Conservation (phyloP, 192 early-diverging fungal species). For the Coemansia sp. region DNA sequence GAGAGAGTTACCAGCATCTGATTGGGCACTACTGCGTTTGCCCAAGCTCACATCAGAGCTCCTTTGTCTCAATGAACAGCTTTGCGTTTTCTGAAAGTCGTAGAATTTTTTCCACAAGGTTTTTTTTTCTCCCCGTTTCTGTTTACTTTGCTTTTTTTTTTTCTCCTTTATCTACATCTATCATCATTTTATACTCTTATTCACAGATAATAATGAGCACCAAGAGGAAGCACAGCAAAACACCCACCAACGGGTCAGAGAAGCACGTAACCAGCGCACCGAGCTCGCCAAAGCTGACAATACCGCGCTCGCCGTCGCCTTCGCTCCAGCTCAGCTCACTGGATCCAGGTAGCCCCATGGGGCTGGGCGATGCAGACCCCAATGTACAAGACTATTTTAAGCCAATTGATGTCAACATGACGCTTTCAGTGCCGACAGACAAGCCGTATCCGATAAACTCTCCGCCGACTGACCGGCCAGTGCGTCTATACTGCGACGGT, state of each 20-base stretch:
- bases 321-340: conserved; percentile 12
- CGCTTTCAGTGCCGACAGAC: conserved; percentile 38
- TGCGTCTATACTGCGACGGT: conserved; percentile 84
- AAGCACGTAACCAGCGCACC: conserved; percentile 28
- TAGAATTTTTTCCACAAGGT: conserved; percentile 11
- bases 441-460: conserved; percentile 61
- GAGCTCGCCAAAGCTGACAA: conserved; percentile 33
- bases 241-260: conserved; percentile 1
- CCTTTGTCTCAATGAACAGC: too few species aligned
- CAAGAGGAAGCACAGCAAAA: conserved; percentile 13
- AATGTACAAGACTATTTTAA: conserved; percentile 32
- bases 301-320: conserved; percentile 38
- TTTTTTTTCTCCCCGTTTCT: background rate
- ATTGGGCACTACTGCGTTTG: background rate
- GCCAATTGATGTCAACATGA: conserved; percentile 44
- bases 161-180: background rate
- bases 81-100: background rate
- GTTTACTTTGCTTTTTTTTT: background rate
- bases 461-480: conserved; percentile 67
- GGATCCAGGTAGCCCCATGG: conserved; percentile 50
- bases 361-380: conserved; percentile 46
- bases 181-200: background rate
- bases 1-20: too few species aligned
- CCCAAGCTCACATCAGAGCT: too few species aligned
- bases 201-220: conserved; percentile 9